Evolutionary conservation across 2,329 filamentous ascomycete species (phyloP).

Genomic region (Fusarium subtropicale): DNA sequence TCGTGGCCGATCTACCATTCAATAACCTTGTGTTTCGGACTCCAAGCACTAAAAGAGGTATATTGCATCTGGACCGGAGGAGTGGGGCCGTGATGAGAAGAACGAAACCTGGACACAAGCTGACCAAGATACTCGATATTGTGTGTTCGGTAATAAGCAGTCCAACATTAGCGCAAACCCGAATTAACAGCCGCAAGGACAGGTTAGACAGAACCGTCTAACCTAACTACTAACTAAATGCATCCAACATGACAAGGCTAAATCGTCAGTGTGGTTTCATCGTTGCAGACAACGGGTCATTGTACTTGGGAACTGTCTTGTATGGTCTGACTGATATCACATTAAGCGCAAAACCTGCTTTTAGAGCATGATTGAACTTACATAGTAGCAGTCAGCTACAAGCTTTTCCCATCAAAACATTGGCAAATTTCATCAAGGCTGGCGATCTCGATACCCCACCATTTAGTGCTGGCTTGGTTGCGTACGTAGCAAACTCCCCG

Average conservation of each 20-base stretch:
- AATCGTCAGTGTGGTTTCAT: conserved; percentile 19
- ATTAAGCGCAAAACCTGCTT: conserved; percentile 27
- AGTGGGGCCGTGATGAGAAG: conserved; percentile 24
- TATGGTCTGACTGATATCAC: not conserved
- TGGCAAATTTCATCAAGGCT: conserved; percentile 10
- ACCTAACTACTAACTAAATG: not conserved
- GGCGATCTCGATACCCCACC: conserved; percentile 38
- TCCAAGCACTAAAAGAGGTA: not conserved
- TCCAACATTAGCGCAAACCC: not conserved
- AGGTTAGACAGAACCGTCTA: not conserved
- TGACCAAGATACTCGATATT: not conserved
- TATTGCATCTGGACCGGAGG: conserved; percentile 10
- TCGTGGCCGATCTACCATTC: not conserved
- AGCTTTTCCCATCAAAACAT: not conserved
- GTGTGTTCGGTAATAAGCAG: conserved; percentile 18
- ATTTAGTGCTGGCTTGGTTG: not conserved
- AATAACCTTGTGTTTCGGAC: not conserved
- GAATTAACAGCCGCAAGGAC: conserved; percentile 1
- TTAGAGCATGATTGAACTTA: conserved; percentile 8
- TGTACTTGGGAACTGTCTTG: not conserved
- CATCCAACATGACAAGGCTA: not conserved
- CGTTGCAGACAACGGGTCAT: conserved; percentile 2
- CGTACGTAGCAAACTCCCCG: conserved; percentile 7
- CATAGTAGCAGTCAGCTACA: not conserved
- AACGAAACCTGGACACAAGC: not conserved